Conservation (phyloP, 176 grass and related monocot genomes). For the Otatea glauca region DNA sequence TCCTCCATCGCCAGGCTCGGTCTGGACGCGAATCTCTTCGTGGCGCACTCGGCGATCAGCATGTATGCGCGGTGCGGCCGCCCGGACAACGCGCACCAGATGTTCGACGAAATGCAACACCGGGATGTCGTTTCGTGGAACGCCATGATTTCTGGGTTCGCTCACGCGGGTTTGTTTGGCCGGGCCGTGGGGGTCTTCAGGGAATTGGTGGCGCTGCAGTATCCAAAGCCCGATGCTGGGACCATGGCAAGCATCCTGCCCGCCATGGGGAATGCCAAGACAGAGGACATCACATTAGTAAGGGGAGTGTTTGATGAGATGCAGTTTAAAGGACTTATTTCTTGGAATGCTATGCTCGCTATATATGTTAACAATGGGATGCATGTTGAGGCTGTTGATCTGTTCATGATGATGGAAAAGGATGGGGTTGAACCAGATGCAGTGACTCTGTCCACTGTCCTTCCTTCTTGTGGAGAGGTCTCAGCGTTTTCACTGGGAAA, state of each 20-base stretch:
- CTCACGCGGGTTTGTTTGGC: constrained; percentile 34
- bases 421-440: constrained; percentile 61
- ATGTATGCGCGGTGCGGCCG: constrained; percentile 63
- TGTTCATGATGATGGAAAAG: constrained; percentile 71
- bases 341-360: constrained; percentile 86
- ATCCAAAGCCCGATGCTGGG: constrained; percentile 57
- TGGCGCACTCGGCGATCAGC: constrained; percentile 64
- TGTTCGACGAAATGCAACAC: constrained; percentile 69
- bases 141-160: constrained; percentile 68
- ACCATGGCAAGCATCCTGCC: constrained; percentile 76
- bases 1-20: constrained; percentile 40
- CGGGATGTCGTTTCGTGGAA: constrained; percentile 82
- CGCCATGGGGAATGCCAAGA: constrained; percentile 49
- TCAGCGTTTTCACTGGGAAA: constrained; percentile 68
- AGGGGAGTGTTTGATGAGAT: constrained; percentile 65
- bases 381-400: constrained; percentile 61
- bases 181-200: constrained; percentile 51
- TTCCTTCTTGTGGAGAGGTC: constrained; percentile 71
- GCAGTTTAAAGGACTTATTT: constrained; percentile 52
- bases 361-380: constrained; percentile 66
- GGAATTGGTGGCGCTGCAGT: constrained; percentile 46
- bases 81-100: constrained; percentile 46
- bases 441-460: constrained; percentile 60
- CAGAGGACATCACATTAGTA: constrained; percentile 36
- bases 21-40: constrained; percentile 59